phyloP scores from a whole-genome alignment of 495 filamentous ascomycete genomes.

The Penicillium paxilli region DNA sequence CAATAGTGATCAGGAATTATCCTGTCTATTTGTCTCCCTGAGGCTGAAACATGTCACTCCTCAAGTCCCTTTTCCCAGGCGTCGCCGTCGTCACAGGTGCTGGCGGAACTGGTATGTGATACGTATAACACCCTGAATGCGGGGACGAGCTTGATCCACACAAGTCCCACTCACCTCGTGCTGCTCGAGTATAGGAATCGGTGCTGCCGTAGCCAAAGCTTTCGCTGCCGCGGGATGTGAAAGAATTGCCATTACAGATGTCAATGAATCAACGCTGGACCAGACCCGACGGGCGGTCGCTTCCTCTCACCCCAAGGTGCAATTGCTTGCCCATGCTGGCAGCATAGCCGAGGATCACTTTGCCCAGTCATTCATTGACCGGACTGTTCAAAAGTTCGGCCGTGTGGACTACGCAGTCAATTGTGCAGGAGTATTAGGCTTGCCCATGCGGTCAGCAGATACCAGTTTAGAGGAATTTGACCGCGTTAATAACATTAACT shows the following conservation, averaged over 20 bases:
- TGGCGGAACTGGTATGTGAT: constrained; percentile 27
- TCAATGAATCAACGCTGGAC: constrained; percentile 36
- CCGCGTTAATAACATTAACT: constrained; percentile 52
- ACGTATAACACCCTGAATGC: background rate
- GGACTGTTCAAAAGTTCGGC: constrained; percentile 31
- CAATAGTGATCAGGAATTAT: too few species aligned
- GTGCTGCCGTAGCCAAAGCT: constrained; percentile 48
- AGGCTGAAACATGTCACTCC: background rate
- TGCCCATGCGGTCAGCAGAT: constrained; percentile 35
- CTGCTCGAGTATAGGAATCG: constrained; percentile 43
- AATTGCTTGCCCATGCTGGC: constrained; percentile 33
- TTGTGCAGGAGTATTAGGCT: constrained; percentile 48
- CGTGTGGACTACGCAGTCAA: constrained; percentile 55
- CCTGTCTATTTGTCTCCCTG: background rate
- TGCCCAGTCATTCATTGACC: constrained; percentile 37
- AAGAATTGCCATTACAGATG: constrained; percentile 51
- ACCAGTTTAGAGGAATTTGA: constrained; percentile 43
- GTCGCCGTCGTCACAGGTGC: constrained; percentile 34
- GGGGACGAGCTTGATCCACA: background rate
- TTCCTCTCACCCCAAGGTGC: constrained; percentile 23
- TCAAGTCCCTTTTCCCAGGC: constrained; percentile 25
- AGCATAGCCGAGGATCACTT: constrained; percentile 45
- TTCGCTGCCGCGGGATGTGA: constrained; percentile 53
- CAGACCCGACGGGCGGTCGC: constrained; percentile 33
- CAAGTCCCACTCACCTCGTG: background rate